Evolutionary conservation across 495 filamentous ascomycete genomes (phyloP), one percentile per base, ranked within the genome.

Genomic region (Eremomyces bilateralis): DNA sequence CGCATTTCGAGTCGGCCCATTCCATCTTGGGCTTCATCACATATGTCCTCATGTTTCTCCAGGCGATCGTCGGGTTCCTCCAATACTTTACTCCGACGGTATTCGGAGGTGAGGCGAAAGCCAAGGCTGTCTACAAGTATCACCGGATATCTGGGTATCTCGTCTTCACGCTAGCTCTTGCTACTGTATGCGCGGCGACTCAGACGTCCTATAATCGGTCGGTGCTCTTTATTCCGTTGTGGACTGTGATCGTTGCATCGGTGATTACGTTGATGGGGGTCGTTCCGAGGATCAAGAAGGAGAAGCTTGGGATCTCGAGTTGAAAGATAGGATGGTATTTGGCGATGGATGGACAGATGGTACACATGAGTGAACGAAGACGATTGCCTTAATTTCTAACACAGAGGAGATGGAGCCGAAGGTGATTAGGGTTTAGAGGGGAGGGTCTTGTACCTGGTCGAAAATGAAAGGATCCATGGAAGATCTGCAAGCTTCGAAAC

Each of bases 91-190:
- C 66, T 3, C 83, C 83, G 0, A 38, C 41, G 0, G 36, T 91
- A 0, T 80, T 81, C 39, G 84, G 84, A 15, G 70, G 80, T 40
- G 71, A 71, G 36, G 72, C 77, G 17, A 75, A 69, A 1, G 85
- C 80, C 20, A 90, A 83, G 62, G 59, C 54, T 22, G 42, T 88
- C 21, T 95, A 83, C 58, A 92, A 91, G 50, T 93, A 83, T 45
- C 85, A 94, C 53, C 70, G 85, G 11, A 54, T 61, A 37, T 60
- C 58, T n/a, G 85, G 85, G 13, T 95, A 95, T 53, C 42, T 69
- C 22, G 53, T 83, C 40, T 48, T 91, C 31, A 38, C 71, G 33
- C 37, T 85, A 50, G 63, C 76, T 44, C 56, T 88, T 44, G 69
- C 65, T 20, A 85, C 82, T 8, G 63, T 92, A 24, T 53, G 62